These are phyloP conservation scores for Macrolepiota albuminosa DNA, from an alignment of 768 basidiomycete genomes.

Conservation along the genomic window DNA sequence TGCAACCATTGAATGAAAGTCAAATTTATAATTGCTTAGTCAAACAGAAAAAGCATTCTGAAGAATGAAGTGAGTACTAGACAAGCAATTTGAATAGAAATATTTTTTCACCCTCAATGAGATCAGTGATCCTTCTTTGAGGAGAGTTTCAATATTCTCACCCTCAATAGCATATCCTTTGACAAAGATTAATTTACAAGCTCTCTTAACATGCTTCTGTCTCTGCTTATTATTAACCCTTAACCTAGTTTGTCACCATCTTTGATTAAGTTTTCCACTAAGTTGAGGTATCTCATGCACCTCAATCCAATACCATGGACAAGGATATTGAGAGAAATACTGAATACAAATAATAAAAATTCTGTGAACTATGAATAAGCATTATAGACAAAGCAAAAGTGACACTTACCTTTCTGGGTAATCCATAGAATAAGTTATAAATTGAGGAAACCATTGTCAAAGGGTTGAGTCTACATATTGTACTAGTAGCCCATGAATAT, in stretches of 20 bases:
- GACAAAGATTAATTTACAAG: slow-evolving; percentile 8
- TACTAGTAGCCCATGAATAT: slow-evolving; percentile 7
- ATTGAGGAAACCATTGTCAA: not conserved
- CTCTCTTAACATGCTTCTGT: slow-evolving; percentile 1
- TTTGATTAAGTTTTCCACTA: slow-evolving; percentile 16
- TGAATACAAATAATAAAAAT: slow-evolving; percentile 19
- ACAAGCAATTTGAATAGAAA: not conserved
- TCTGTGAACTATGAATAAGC: slow-evolving; percentile 8
- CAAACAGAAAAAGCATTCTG: slow-evolving; percentile 6
- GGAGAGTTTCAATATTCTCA: slow-evolving; percentile 4
- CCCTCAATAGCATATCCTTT: slow-evolving; percentile 4
- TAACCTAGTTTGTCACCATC: not conserved
- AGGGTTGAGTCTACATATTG: slow-evolving; percentile 1
- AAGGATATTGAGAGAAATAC: slow-evolving; percentile 20
- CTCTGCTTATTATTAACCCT: not conserved
- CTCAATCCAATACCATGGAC: slow-evolving; percentile 23
- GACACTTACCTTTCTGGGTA: slow-evolving; percentile 11
- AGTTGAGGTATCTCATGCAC: slow-evolving; percentile 20
- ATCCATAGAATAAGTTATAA: slow-evolving; percentile 2
- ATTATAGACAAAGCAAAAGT: not conserved
- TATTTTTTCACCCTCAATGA: slow-evolving; percentile 14
- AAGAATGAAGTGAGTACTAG: not conserved
- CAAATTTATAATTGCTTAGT: slow-evolving; percentile 1
- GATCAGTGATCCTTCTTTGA: slow-evolving; percentile 15
- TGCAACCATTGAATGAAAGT: slow-evolving; percentile 14